Evolutionary conservation across 31 red algal genomes (phyloP), one percentile per base, ranked within the genome.

Genomic region (Odonthalia washingtoniensis): DNA sequence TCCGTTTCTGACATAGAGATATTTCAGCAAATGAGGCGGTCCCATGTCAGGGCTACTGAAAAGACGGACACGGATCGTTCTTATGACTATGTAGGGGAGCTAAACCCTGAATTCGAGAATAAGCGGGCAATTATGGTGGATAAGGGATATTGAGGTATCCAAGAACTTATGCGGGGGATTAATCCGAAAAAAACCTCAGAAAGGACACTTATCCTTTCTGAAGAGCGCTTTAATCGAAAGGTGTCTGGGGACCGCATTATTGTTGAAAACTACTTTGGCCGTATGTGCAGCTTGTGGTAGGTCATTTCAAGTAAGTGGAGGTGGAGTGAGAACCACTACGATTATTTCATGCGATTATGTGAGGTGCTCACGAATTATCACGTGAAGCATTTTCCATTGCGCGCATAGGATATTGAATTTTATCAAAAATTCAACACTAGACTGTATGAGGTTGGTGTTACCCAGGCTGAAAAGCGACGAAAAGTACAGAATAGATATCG

Each of bases 61-160:
- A 89, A 82, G 46, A 80, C 49, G 9, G 21, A 21, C 12, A 14
- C 9, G 9, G 49, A 21, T 14, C 9, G 49, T 9, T 9, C 21
- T 57, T 57, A 14, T 14, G 49, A 57, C 12, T 9, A 57, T 57
- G 21, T 57, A 14, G 9, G 49, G 9, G 9, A 9, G 9, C 49
- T 57, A 9, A 14, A 57, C 49, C 12, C 9, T 14, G 12, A 37
- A 60, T 74, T 73, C 49, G 26, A 34, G 21, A 3, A 63, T 60
- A 18, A 74, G 28, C 74, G 82, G 67, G 34, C 67, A 52, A 28
- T 74, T 41, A 30, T 85, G 45, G 70, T 74, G 33, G 82, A 85
- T 85, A 85, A 85, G 68, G 82, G 82, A 33, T 74, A 85, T 74
- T 67, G 70, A 43, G 82, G 6, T 57, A 67, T 44, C 17, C 27